Evolutionary conservation across 257 asterid species (phyloP), one percentile per base, ranked within the genome.

Genomic region (Cynanchum wilfordii): DNA sequence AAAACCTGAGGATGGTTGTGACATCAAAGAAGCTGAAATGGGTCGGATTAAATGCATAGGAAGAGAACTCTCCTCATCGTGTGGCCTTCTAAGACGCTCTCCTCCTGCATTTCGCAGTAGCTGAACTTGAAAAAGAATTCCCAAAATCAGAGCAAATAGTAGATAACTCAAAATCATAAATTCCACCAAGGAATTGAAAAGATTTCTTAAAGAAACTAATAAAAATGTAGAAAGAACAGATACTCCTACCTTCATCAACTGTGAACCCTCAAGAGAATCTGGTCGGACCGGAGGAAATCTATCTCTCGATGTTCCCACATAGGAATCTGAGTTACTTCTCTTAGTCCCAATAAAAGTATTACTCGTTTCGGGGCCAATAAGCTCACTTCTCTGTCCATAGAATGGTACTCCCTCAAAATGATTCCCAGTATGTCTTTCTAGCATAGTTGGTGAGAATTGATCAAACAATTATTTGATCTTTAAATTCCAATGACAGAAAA

Each of bases 321-420:
- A 82, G 44, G 93, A 86, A 77, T 89, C 96, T 0, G 96, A 88
- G 84, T 84, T 89, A 82, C 96, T 88, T 76, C 97, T 79, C 77
- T 93, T 93, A 22, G 82, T 78, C 62, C 97, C 93, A 19, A 84
- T 44, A 70, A 90, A 80, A 57, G 85, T 79, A 56, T 79, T 89
- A 72, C 87, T 86, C 58, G 83, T 77, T 69, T 88, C 92, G 5
- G 88, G 83, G 73, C 85, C 91, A 33, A 88, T 45, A 77, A 86
- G 76, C 62, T 87, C 92, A 27, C 95, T 90, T 83, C 89, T 86
- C 55, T 87, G 84, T 70, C 92, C 90, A 77, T 88, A 86, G 82
- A 82, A 87, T 0, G 97, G 91, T 29, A 89, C 87, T 78, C 96
- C 95, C 70, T 87, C 98, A 80, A 89, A 84, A 83, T 87, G 96